A percentile compares a stretch with the other conserved stretches of the same genome.
Evolutionary conservation across 306 rosid species (phyloP).

Genomic region (Ormosia semicastrata): DNA sequence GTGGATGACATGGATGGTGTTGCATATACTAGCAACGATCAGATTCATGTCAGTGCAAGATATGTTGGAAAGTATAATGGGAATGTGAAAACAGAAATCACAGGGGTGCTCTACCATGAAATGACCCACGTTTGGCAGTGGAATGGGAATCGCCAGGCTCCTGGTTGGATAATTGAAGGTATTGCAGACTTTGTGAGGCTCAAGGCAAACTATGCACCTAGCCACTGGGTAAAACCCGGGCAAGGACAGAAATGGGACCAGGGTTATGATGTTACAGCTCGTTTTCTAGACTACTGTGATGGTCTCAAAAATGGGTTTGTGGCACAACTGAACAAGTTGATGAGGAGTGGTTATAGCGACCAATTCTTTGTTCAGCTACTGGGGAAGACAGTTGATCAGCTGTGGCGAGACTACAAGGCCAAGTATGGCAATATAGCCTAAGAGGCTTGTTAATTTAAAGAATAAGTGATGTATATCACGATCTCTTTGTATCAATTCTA

Average conservation of each 20-base stretch:
- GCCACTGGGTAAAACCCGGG: constrained; percentile 35
- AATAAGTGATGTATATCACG: background rate
- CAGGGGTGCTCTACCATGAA: constrained; percentile 59
- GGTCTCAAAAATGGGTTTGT: constrained; percentile 43
- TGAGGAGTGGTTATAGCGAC: constrained; percentile 39
- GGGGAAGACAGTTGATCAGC: constrained; percentile 44
- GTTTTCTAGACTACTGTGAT: constrained; percentile 55
- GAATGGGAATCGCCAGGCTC: constrained; percentile 40
- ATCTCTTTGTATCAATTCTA: background rate
- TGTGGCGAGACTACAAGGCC: constrained; percentile 60
- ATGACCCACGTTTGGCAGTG: constrained; percentile 65
- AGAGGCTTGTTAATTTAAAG: background rate
- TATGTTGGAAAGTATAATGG: constrained; percentile 39
- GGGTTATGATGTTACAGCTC: constrained; percentile 50
- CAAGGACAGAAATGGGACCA: constrained; percentile 47
- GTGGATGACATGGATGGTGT: constrained; percentile 37
- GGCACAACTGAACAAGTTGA: constrained; percentile 40
- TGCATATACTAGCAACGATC: constrained; percentile 30
- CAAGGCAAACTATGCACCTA: constrained; percentile 40
- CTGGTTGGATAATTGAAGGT: constrained; percentile 48
- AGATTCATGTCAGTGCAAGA: constrained; percentile 42
- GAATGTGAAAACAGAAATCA: constrained; percentile 38
- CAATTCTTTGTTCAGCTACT: constrained; percentile 38
- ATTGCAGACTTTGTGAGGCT: constrained; percentile 57
- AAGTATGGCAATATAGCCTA: constrained; percentile 30